Conservation (phyloP, 2,329 filamentous ascomycete genomes). For the Paraphaeosphaeria sporulosa region DNA sequence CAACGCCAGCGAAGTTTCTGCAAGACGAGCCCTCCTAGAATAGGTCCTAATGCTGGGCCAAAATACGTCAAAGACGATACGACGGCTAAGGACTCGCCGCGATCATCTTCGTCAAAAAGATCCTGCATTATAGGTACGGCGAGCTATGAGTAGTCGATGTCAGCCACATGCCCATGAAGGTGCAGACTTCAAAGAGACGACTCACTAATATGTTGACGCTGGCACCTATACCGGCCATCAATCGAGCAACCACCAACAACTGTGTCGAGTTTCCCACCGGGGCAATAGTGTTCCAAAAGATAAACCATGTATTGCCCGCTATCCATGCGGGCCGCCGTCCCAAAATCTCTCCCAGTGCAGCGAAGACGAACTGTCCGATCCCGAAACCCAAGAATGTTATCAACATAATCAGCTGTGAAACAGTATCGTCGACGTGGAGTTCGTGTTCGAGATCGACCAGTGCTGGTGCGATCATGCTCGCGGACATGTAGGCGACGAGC, state of each 20-base stretch:
- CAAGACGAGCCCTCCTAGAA: conserved; percentile 32
- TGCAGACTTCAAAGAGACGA: not conserved
- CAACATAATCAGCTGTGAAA: conserved; percentile 19
- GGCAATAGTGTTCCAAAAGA: conserved; percentile 24
- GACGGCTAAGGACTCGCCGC: conserved; percentile 25
- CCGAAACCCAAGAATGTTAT: conserved; percentile 25
- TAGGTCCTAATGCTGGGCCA: conserved; percentile 26
- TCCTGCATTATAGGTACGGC: conserved; percentile 26
- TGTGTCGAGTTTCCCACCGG: conserved; percentile 10
- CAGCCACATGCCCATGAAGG: not conserved
- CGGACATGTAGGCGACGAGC: conserved; percentile 25
- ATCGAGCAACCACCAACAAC: conserved; percentile 20
- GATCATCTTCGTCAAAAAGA: conserved; percentile 15
- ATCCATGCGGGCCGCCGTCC: conserved; percentile 14
- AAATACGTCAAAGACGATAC: conserved; percentile 17
- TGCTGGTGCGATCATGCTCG: conserved; percentile 24
- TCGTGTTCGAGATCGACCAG: conserved; percentile 20
- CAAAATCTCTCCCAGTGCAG: conserved; percentile 19
- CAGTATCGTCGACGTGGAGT: conserved; percentile 19
- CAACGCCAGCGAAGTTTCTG: conserved; percentile 31
- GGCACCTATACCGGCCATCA: conserved; percentile 24
- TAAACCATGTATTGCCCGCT: conserved; percentile 10
- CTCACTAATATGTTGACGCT: conserved; percentile 22
- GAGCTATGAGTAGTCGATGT: conserved; percentile 11
- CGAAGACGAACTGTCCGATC: conserved; percentile 21